Conservation (phyloP, 139 green algal species). For the Chlorella sp. region DNA sequence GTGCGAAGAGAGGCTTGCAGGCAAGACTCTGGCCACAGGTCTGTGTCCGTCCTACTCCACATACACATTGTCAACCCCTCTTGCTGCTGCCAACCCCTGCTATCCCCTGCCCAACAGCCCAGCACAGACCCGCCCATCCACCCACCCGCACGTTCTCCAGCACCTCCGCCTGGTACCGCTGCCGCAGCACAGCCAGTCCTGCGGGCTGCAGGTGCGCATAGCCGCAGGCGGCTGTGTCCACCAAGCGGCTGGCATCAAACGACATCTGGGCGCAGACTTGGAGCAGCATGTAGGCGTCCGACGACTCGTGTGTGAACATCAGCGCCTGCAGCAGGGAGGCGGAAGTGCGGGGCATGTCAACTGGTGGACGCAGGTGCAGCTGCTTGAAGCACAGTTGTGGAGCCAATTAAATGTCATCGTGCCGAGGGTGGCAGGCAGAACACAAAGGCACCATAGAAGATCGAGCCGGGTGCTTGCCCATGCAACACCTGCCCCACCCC, state of each 20-base stretch:
- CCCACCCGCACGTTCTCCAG: conserved; percentile 25
- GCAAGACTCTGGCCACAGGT: too few relatives aligned
- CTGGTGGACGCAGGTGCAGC: not conserved
- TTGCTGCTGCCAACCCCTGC: not conserved
- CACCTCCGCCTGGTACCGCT: conserved; percentile 47
- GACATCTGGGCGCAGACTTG: conserved; percentile 71
- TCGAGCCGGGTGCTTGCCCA: not conserved
- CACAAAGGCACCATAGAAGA: not conserved
- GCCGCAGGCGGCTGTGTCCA: conserved; percentile 60
- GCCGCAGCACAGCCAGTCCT: conserved; percentile 47
- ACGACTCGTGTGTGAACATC: conserved; percentile 54
- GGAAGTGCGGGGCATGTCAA: not conserved
- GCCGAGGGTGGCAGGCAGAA: not conserved
- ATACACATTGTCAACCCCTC: too few relatives aligned
- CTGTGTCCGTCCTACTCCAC: too few relatives aligned
- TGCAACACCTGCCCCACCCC: not conserved
- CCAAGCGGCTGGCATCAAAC: conserved; percentile 64
- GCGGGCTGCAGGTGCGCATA: conserved; percentile 48
- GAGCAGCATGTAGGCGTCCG: conserved; percentile 65
- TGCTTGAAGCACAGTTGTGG: not conserved
- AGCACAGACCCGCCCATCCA: not conserved
- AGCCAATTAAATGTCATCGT: not conserved
- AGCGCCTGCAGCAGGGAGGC: conserved; percentile 55
- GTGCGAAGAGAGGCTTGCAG: too few relatives aligned
- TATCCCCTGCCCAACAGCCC: not conserved